phyloP scores from a whole-genome alignment of 306 rosid species.

The Comarum palustre region DNA sequence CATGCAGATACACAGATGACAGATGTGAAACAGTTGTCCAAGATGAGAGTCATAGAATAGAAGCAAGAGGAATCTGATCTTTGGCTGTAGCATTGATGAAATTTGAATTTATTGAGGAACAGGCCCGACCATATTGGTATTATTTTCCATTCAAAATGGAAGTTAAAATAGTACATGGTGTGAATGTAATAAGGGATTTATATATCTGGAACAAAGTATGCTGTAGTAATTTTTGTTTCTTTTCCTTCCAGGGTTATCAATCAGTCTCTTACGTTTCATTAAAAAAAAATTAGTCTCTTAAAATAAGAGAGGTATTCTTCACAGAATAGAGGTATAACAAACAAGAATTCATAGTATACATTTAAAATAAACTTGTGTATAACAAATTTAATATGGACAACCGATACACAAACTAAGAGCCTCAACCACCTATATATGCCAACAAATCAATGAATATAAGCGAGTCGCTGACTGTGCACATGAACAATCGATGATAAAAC shows the following conservation, averaged over 20 bases:
- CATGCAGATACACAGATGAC: slow-evolving; percentile 29
- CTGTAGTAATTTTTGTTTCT: background rate
- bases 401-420: slow-evolving; percentile 21
- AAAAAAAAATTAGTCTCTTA: background rate
- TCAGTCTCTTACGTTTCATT: background rate
- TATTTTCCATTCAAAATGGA: background rate
- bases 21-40: slow-evolving; percentile 6
- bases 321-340: background rate
- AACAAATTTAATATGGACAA: slow-evolving; percentile 33
- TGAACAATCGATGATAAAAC: slow-evolving; percentile 26
- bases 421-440: slow-evolving; percentile 10
- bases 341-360: background rate
- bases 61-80: slow-evolving; percentile 10
- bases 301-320: background rate
- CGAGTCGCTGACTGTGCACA: slow-evolving; percentile 1
- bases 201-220: background rate
- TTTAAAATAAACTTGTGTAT: background rate
- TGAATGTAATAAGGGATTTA: slow-evolving; percentile 1
- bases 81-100: background rate
- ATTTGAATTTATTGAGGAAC: background rate
- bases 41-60: slow-evolving; percentile 6
- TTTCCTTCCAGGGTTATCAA: background rate
- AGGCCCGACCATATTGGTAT: slow-evolving; percentile 8
- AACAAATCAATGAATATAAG: slow-evolving; percentile 29
- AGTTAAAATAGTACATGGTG: background rate